These are phyloP conservation scores for Furcasterigmium sp. DNA, from an alignment of 2,329 filamentous ascomycete genomes.

Conservation along the genomic window DNA sequence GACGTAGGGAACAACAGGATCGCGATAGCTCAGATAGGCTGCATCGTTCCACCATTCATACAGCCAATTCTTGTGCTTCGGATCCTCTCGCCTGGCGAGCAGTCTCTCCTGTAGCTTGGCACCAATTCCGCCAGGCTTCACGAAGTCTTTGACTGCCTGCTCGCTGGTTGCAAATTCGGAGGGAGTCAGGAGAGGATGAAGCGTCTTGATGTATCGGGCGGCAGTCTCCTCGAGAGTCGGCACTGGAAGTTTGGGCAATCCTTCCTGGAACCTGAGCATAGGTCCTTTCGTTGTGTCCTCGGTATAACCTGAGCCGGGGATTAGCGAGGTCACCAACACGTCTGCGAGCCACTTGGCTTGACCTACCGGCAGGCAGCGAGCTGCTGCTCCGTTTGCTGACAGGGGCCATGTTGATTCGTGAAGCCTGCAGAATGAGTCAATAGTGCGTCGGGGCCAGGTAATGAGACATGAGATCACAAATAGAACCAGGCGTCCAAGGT, in stretches of 20 bases:
- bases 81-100: constrained; percentile 70
- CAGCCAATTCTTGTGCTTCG: constrained; percentile 87
- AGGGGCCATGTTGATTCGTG: constrained; percentile 38
- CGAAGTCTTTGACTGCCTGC: constrained; percentile 81
- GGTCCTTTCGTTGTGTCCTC: constrained; percentile 75
- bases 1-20: constrained; percentile 95
- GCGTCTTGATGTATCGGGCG: constrained; percentile 72
- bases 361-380: constrained; percentile 48
- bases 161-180: constrained; percentile 68
- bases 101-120: constrained; percentile 84
- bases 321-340: too few relatives aligned
- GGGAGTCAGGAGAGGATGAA: constrained; percentile 67
- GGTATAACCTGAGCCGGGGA: constrained; percentile 74
- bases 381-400: constrained; percentile 50
- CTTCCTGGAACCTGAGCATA: constrained; percentile 82
- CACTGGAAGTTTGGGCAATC: constrained; percentile 73
- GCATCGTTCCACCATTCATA: constrained; percentile 97
- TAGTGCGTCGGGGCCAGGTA: constrained; percentile 4
- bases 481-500: background rate
- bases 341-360: too few relatives aligned
- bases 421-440: background rate
- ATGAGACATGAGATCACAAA: constrained; percentile 3
- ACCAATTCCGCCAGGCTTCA: constrained; percentile 80
- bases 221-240: constrained; percentile 80
- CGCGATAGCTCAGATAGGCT: constrained; percentile 88